Percentiles rank a stretch among this genome's conserved stretches.
These are phyloP conservation scores for Leccinum ochraceum DNA, from an alignment of 768 basidiomycete species.

Conservation along the genomic window DNA sequence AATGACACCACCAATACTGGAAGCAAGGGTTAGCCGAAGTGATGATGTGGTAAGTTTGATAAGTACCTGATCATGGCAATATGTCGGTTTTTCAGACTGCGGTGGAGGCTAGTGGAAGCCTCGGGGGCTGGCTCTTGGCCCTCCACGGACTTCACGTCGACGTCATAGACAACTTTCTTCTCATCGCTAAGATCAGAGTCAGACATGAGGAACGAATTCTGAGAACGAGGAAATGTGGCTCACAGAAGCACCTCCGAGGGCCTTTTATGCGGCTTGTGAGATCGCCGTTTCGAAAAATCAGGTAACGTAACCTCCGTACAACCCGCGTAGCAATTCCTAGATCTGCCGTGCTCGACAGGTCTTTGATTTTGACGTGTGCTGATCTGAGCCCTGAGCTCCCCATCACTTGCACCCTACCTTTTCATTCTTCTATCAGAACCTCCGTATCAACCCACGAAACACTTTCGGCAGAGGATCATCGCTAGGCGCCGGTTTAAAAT, in stretches of 20 bases:
- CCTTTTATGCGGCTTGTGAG: background rate
- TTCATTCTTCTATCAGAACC: background rate
- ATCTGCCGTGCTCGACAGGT: background rate
- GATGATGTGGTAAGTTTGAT: too few relatives aligned
- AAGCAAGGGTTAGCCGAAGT: background rate
- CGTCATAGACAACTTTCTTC: background rate
- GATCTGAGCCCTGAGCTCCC: background rate
- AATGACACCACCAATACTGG: conserved; percentile 40
- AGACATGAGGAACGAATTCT: conserved; percentile 9
- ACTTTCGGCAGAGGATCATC: background rate
- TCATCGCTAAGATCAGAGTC: background rate
- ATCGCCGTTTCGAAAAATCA: background rate
- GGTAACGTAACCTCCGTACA: background rate
- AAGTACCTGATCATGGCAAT: conserved; percentile 37
- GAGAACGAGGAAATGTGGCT: background rate
- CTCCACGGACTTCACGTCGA: conserved; percentile 12
- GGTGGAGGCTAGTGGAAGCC: conserved; percentile 18
- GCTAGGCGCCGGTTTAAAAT: background rate
- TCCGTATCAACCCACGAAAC: background rate
- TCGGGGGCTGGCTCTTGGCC: background rate
- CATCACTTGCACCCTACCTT: background rate
- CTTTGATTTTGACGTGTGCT: background rate
- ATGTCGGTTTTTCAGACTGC: conserved; percentile 36
- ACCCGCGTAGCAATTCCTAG: background rate
- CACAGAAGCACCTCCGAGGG: background rate